Base-by-base conservation (phyloP, 2,329 filamentous ascomycete genomes). In the Beauveria rudraprayagi region DNA sequence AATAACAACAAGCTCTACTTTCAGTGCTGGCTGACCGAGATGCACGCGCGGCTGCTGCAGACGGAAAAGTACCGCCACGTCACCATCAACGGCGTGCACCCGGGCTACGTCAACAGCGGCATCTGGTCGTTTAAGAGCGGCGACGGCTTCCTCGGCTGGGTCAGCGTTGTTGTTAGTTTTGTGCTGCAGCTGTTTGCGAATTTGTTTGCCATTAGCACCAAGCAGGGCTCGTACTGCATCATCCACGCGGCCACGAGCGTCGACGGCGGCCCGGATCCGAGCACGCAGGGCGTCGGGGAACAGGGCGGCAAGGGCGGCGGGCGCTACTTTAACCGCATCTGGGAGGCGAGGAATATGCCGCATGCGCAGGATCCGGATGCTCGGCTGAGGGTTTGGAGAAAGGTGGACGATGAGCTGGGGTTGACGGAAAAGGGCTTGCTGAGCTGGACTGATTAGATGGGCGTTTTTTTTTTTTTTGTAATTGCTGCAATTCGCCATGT, bases 1-100 rank as follows among this genome's bases (percentile, higher is more conserved):
- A 37, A 60, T 11, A 70, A 72, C 63, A 72, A 71, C 65, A 72
- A 72, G 57, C 63, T 72, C 6, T 71, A 70, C 62, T 71, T 70
- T 60, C 70, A 72, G 62, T 66, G 66, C 51, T 72, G 70, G 70
- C 63, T 71, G 11, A 66, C 68, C 2, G 70, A 71, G 62, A 63
- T 72, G 47, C 69, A 72, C 55, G 43, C 55, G 2, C 68, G 69
- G 6, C 54, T 71, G 5, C 51, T 66, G 10, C 56, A 56, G 9
- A 53, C 65, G 16, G 47, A 61, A 8, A 62, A 65, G 22, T 69
- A 68, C 60, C 62, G 61, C 16, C 69, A 71, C 62, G 65, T 72
- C 60, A 67, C 65, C 14, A 63, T 72, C 55, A 66, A 71, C 26
- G 70, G 70, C 41, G 65, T 72, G 10, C 69, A 72, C 61, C 70